A percentile compares a stretch with the other conserved stretches of the same genome.
phyloP scores from a whole-genome alignment of 2,329 filamentous ascomycete species.

The Aspergillus proliferans region DNA sequence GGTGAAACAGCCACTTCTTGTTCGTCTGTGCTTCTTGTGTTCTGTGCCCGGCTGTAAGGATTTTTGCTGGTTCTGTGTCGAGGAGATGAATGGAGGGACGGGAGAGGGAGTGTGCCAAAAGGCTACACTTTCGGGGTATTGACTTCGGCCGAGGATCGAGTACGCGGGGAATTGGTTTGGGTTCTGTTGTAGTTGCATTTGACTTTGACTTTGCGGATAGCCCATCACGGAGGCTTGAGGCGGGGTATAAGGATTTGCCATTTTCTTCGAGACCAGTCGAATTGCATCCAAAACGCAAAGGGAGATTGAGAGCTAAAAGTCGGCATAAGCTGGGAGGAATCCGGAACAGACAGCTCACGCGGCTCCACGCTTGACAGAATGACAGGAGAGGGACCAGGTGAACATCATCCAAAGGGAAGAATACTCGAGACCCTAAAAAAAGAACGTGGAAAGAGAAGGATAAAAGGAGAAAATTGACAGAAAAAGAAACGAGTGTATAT shows the following conservation, averaged over 20 bases:
- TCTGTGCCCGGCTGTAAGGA: conserved; percentile 43
- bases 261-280: conserved; percentile 10
- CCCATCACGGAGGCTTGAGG: conserved; percentile 25
- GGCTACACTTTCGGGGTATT: conserved; percentile 38
- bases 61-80: conserved; percentile 25
- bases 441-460: background rate
- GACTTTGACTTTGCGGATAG: conserved; percentile 13
- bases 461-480: background rate
- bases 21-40: conserved; percentile 86
- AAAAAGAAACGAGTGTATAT: background rate
- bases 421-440: background rate
- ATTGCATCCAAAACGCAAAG: conserved; percentile 14
- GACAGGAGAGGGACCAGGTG: conserved; percentile 5
- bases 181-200: conserved; percentile 18
- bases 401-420: conserved; percentile 5
- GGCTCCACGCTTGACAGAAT: conserved; percentile 6
- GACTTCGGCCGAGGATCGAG: conserved; percentile 28
- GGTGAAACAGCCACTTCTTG: conserved; percentile 88
- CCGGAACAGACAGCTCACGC: conserved; percentile 2
- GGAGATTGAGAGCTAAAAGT: conserved; percentile 2
- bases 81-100: conserved; percentile 2
- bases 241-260: conserved; percentile 27
- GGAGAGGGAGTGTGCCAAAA: conserved; percentile 35
- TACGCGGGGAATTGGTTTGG: conserved; percentile 24
- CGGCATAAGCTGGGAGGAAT: conserved; percentile 13